Conservation (phyloP, 768 basidiomycete genomes). For the Russula griseocarnosa region DNA sequence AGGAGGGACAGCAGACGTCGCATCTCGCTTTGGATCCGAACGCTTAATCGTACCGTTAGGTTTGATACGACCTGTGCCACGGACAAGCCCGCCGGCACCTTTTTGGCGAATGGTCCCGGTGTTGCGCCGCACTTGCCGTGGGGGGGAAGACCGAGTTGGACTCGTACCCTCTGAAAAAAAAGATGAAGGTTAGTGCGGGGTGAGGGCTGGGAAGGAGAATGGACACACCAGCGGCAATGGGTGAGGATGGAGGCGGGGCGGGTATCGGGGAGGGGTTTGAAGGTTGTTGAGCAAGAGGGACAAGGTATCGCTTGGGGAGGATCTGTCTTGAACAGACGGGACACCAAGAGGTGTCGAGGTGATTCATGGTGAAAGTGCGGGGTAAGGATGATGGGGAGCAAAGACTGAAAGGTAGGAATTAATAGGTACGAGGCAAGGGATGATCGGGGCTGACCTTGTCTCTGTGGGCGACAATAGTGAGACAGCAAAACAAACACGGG, state of each 20-base stretch:
- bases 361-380: conserved; percentile 23
- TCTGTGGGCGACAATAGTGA: conserved; percentile 14
- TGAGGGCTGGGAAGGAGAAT: conserved; percentile 9
- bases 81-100: conserved; percentile 51
- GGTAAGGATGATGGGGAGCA: not conserved
- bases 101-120: conserved; percentile 37
- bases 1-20: conserved; percentile 24
- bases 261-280: conserved; percentile 33
- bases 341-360: conserved; percentile 72
- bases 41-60: conserved; percentile 54
- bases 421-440: conserved; percentile 13
- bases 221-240: conserved; percentile 40
- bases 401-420: conserved; percentile 8
- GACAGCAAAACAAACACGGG: conserved; percentile 3
- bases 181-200: conserved; percentile 20
- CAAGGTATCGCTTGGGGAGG: conserved; percentile 65
- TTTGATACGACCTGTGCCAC: conserved; percentile 61
- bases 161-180: conserved; percentile 32
- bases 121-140: conserved; percentile 36
- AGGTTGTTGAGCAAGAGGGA: conserved; percentile 40
- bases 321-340: conserved; percentile 75
- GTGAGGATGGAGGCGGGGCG: conserved; percentile 41
- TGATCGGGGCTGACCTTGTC: conserved; percentile 25
- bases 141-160: conserved; percentile 29
- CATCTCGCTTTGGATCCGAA: conserved; percentile 31